These are phyloP conservation scores for Cladobotryum mycophilum DNA, from an alignment of 2,329 filamentous ascomycete species.

Conservation along the genomic window DNA sequence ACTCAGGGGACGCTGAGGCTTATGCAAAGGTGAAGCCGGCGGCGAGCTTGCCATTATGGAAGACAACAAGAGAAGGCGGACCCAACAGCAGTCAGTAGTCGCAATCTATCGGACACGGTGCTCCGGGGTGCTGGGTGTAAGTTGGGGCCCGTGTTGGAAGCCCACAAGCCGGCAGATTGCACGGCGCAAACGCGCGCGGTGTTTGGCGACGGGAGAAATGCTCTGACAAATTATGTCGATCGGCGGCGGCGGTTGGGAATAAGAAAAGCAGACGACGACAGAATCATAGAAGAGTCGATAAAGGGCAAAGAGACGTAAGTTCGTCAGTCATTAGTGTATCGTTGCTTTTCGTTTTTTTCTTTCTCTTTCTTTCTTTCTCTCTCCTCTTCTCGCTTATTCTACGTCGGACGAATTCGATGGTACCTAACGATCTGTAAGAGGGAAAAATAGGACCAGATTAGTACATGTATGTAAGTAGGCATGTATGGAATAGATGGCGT, in stretches of 20 bases:
- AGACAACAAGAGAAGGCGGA: constrained; percentile 15
- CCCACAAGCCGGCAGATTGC: constrained; percentile 12
- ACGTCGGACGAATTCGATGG: constrained; percentile 1
- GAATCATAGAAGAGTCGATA: background rate
- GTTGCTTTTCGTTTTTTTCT: background rate
- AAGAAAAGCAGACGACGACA: background rate
- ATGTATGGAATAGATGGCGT: background rate
- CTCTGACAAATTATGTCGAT: background rate
- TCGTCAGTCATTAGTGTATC: background rate
- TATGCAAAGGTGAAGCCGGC: constrained; percentile 56
- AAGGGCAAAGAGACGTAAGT: constrained; percentile 2
- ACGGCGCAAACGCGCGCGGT: constrained; percentile 12
- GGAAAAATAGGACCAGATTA: constrained; percentile 5
- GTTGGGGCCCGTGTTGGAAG: constrained; percentile 9
- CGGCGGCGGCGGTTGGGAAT: background rate
- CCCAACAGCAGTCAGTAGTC: constrained; percentile 9
- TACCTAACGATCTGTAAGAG: constrained; percentile 4
- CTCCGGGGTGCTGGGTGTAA: background rate
- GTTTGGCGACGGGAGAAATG: constrained; percentile 1
- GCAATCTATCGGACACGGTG: background rate
- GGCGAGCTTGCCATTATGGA: constrained; percentile 60
- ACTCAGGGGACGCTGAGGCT: constrained; percentile 67
- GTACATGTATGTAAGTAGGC: constrained; percentile 2
- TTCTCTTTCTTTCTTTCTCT: background rate
- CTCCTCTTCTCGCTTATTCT: background rate